phyloP scores from a whole-genome alignment of 345 rosid genomes.

The Syzygium aqueum region DNA sequence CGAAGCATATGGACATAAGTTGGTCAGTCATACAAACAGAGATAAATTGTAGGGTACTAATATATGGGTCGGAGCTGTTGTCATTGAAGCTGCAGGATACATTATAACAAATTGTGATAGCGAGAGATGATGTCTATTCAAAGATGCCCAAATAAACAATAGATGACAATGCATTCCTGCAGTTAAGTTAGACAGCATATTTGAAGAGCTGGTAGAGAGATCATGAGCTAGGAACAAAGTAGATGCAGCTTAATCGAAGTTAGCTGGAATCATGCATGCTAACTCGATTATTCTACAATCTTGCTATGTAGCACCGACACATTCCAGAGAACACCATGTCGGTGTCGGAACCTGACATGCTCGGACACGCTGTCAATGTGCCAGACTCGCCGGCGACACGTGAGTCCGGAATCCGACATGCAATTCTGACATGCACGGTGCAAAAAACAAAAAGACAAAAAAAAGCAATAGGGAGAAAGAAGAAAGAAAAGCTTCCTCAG shows the following conservation, averaged over 20 bases:
- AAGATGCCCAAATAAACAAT: not conserved
- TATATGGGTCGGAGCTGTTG: not conserved
- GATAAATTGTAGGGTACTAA: not conserved
- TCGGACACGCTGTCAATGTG: too few relatives aligned
- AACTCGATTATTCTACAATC: not conserved
- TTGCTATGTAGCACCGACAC: too few relatives aligned
- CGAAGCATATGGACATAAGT: not conserved
- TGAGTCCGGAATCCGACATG: too few relatives aligned
- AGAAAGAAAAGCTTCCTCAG: too few relatives aligned
- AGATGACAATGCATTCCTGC: not conserved
- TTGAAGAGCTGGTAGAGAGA: not conserved
- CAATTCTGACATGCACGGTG: too few relatives aligned
- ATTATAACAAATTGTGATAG: not conserved
- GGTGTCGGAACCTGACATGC: too few relatives aligned
- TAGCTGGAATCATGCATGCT: not conserved
- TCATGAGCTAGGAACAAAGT: not conserved
- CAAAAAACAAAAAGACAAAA: too few relatives aligned
- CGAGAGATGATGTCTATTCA: not conserved
- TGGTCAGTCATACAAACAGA: not conserved
- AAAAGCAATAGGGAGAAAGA: too few relatives aligned
- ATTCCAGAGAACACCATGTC: too few relatives aligned
- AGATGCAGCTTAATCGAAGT: not conserved
- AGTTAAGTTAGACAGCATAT: not conserved
- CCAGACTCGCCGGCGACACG: too few relatives aligned
- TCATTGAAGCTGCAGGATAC: not conserved